A percentile compares a stretch with the other conserved stretches of the same genome.
phyloP scores from a whole-genome alignment of 1,284 basidiomycete species.

The Wallemia ichthyophaga region DNA sequence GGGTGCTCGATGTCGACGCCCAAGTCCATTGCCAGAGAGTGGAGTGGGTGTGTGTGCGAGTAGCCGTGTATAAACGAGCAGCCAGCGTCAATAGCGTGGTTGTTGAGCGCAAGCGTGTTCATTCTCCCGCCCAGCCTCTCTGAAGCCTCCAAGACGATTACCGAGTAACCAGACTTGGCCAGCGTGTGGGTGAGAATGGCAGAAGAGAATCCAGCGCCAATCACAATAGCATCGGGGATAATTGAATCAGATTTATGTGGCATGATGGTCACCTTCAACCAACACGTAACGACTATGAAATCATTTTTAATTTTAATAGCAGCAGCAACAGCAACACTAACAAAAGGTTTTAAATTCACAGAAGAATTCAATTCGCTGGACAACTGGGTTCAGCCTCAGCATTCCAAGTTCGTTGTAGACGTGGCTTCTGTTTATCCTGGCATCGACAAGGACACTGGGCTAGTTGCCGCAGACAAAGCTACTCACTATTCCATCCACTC shows the following conservation, averaged over 20 bases:
- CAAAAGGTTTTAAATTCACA: background rate
- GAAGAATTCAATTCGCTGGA: background rate
- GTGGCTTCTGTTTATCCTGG: constrained; percentile 39
- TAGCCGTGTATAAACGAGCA: background rate
- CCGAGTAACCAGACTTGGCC: background rate
- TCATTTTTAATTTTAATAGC: background rate
- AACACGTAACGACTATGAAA: background rate
- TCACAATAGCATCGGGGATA: background rate
- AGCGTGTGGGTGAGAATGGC: background rate
- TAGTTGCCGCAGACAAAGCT: too few species aligned
- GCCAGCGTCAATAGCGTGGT: background rate
- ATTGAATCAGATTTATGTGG: background rate
- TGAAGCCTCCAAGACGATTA: background rate
- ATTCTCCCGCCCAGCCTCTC: background rate
- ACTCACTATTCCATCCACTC: constrained; percentile 94
- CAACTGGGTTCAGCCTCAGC: background rate
- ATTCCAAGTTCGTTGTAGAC: constrained; percentile 64
- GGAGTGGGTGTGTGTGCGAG: background rate
- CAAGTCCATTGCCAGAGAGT: background rate
- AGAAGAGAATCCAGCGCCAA: background rate
- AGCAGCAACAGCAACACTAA: background rate
- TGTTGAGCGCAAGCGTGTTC: background rate
- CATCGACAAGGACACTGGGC: constrained; percentile 51
- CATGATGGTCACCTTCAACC: background rate
- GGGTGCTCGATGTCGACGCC: background rate